Evolutionary conservation across 2,329 filamentous ascomycete species (phyloP).

Genomic region (Colletotrichum scovillei): DNA sequence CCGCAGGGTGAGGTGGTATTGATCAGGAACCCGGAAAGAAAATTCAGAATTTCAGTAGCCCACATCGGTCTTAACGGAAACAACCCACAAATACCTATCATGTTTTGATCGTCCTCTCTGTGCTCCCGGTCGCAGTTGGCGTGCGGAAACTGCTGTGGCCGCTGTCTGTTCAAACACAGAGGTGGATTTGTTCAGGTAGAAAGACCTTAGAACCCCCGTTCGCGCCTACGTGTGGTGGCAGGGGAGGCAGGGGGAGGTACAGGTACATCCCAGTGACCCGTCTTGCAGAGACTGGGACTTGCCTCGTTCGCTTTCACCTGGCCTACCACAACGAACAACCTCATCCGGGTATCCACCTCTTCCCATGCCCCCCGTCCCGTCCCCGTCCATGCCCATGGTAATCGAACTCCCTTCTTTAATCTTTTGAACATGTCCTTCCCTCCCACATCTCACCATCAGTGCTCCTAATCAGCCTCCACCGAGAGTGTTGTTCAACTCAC

Average conservation of each 20-base stretch:
- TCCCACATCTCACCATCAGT: constrained; percentile 12
- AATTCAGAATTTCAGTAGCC: neutral
- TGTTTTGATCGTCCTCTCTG: neutral
- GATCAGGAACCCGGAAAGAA: neutral
- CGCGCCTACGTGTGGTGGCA: neutral
- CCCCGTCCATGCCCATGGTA: constrained; percentile 17
- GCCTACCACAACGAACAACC: constrained; percentile 16
- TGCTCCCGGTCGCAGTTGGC: neutral
- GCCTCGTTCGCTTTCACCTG: neutral
- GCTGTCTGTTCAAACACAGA: neutral
- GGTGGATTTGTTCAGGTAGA: neutral
- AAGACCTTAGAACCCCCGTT: neutral
- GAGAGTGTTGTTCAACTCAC: constrained; percentile 24
- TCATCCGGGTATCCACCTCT: constrained; percentile 29
- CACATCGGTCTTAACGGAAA: neutral
- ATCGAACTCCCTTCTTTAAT: constrained; percentile 31
- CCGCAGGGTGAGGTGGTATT: neutral
- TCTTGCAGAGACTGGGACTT: neutral
- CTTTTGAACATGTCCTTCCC: constrained; percentile 15
- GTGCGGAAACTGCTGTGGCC: neutral
- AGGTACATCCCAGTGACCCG: constrained; percentile 21
- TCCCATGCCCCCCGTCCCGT: constrained; percentile 2
- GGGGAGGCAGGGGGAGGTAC: constrained; percentile 8
- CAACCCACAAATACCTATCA: neutral
- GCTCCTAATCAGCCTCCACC: constrained; percentile 10